Conservation (phyloP, 257 asterid species). For the Solanum paucissectum region DNA sequence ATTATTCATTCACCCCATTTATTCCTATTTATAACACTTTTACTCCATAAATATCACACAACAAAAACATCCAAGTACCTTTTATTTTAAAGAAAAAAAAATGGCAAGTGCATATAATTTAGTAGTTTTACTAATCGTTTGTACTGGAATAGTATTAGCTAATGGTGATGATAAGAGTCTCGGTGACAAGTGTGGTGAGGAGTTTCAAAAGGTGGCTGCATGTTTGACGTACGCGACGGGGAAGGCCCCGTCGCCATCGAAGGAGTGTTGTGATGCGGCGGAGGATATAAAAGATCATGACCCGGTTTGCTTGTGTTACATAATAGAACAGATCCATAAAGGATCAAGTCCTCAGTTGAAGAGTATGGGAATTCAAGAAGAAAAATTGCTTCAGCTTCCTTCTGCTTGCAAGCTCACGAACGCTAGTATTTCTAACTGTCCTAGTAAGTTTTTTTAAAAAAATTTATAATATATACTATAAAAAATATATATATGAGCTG, state of each 20-base stretch:
- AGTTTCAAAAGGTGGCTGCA: constrained; percentile 43
- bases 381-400: constrained; percentile 67
- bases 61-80: background rate
- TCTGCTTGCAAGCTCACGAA: constrained; percentile 55
- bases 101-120: background rate
- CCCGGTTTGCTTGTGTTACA: constrained; percentile 65
- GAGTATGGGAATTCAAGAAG: constrained; percentile 64
- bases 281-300: constrained; percentile 33
- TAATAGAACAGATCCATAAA: constrained; percentile 67
- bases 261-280: constrained; percentile 64
- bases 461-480: background rate
- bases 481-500: background rate
- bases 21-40: background rate
- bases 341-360: constrained; percentile 49
- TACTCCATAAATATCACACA: background rate
- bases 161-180: background rate
- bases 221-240: constrained; percentile 64
- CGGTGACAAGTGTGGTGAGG: constrained; percentile 19
- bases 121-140: background rate
- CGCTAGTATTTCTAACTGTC: constrained; percentile 57
- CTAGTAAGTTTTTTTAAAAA: constrained; percentile 35
- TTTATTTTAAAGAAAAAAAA: background rate
- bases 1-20: background rate
- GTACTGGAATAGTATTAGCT: background rate
- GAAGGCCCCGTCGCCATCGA: constrained; percentile 46